These are phyloP conservation scores for Paracoccidioides brasiliensis DNA, from an alignment of 2,329 filamentous ascomycete genomes.

Conservation along the genomic window DNA sequence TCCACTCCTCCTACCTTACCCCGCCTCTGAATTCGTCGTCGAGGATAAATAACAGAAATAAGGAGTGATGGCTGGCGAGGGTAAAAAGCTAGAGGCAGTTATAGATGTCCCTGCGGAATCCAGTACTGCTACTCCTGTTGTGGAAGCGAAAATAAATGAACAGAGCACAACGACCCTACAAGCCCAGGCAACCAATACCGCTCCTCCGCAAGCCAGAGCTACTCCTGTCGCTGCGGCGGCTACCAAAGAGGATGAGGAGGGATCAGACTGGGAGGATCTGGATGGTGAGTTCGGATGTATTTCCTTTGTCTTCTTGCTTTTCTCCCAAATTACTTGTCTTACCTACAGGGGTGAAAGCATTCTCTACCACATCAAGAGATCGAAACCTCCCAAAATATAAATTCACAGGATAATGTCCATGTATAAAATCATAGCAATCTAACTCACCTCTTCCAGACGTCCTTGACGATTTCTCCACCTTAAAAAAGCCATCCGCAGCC, in stretches of 20 bases:
- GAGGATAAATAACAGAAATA: neutral
- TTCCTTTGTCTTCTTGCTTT: neutral
- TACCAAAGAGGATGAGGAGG: conserved; percentile 44
- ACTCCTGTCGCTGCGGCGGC: neutral
- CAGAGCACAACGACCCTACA: no score
- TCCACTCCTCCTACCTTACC: neutral
- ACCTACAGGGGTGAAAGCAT: no score
- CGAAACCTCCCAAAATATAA: no score
- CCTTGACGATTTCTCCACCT: conserved; percentile 75
- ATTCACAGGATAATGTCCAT: no score
- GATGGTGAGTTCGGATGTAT: conserved; percentile 48
- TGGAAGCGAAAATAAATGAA: neutral
- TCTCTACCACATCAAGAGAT: no score
- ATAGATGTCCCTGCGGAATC: neutral
- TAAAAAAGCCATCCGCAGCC: conserved; percentile 30
- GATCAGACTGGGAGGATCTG: conserved; percentile 89
- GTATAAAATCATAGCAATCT: neutral
- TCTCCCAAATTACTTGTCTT: neutral
- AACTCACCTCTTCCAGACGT: conserved; percentile 49
- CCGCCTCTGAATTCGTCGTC: neutral
- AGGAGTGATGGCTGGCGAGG: neutral
- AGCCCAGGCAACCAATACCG: neutral
- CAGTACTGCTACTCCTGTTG: no score
- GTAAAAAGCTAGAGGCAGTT: neutral
- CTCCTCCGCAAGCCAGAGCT: neutral